Percentiles rank a stretch among this genome's conserved stretches.
These are phyloP conservation scores for Dendrothele bispora DNA, from an alignment of 768 basidiomycete species.

Conservation along the genomic window DNA sequence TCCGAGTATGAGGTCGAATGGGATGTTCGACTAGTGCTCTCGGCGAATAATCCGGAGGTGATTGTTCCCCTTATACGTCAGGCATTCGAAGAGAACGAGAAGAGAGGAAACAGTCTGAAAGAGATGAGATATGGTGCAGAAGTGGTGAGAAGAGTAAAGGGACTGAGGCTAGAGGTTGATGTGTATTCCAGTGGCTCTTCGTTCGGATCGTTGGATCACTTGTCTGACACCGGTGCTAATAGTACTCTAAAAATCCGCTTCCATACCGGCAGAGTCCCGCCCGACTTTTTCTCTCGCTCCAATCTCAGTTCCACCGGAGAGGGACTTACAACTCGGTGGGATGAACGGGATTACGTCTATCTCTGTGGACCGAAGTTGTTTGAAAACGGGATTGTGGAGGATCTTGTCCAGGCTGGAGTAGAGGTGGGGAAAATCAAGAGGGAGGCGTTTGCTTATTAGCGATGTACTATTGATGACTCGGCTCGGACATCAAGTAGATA, in stretches of 20 bases:
- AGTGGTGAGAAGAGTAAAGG: constrained; percentile 7
- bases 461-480: no score
- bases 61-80: constrained; percentile 41
- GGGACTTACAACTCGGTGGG: constrained; percentile 12
- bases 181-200: neutral
- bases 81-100: constrained; percentile 20
- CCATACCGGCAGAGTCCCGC: constrained; percentile 23
- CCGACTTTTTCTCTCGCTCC: constrained; percentile 14
- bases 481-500: no score
- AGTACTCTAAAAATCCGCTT: constrained; percentile 10
- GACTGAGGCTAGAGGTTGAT: constrained; percentile 1
- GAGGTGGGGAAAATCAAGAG: constrained; percentile 28
- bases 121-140: constrained; percentile 41
- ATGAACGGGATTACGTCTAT: constrained; percentile 38
- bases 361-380: constrained; percentile 53
- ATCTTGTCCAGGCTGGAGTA: constrained; percentile 35
- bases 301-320: no score
- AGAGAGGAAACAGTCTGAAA: constrained; percentile 22
- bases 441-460: constrained; percentile 46
- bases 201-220: neutral
- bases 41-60: constrained; percentile 55
- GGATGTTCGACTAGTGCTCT: constrained; percentile 48
- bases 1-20: constrained; percentile 13
- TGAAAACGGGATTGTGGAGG: constrained; percentile 36
- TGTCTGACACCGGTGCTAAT: neutral